Evolutionary conservation across 805 yeast genomes (phyloP), one percentile per base, ranked within the genome.

Genomic region (Barnettozyma wickerhamii): DNA sequence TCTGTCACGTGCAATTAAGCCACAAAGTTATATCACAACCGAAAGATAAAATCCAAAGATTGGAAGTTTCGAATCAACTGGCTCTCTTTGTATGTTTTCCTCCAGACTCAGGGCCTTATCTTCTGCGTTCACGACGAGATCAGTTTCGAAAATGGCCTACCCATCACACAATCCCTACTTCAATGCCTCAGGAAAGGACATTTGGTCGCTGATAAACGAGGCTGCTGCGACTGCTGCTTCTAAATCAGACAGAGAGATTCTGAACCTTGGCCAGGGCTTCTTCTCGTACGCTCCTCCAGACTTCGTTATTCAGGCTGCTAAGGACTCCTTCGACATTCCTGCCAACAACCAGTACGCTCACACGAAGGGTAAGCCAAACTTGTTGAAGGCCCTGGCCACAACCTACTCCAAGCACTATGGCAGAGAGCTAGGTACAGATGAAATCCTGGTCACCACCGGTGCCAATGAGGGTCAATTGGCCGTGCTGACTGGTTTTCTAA

Each of bases 391-490:
- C 9, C 60, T 93, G 33, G 74, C 88, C 19, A 71, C 74, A 23
- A 75, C 85, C 19, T 93, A 91, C 65, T 68, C 86, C 18, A 79
- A 84, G 33, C 71, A 72, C 33, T 84, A 81, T 50, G 79, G 77
- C 15, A 69, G 82, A 38, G 61, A 66, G 19, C 65, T 88, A 17
- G 69, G 72, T 19, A 70, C 76, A 15, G 66, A 72, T 30, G 84
- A 88, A 56, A 71, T 93, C 31, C 77, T 82, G 41, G 82, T 91
- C 30, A 87, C 96, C 33, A 89, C 98, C 2, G 99, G 99, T 41
- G 99, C 99, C 33, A 93, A 93, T 56, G 98, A 93, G 65, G 98
- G 97, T 28, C 85, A 93, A 71, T 72, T 87, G 39, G 66, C 96
- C 2, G 79, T 84, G 4, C 81, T 90, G 59, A 82, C 88, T 43